Percentiles rank a stretch among this genome's conserved stretches.
These are phyloP conservation scores for Calonectria pteridis DNA, from an alignment of 2,329 filamentous ascomycete genomes.

Conservation along the genomic window DNA sequence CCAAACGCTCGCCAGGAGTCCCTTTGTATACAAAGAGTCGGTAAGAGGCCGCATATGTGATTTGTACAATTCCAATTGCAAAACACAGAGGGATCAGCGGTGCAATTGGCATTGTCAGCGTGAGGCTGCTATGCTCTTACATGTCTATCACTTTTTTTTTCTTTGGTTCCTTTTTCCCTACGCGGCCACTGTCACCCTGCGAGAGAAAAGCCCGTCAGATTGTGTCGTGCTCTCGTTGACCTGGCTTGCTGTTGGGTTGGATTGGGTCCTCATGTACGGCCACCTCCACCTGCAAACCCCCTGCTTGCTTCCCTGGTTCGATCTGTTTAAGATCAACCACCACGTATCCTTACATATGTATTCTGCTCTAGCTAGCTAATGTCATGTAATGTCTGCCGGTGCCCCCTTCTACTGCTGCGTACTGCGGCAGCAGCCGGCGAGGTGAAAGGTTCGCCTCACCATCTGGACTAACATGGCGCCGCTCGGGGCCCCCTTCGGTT, in stretches of 20 bases:
- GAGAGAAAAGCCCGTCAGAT: conserved; percentile 2
- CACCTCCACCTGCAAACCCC: conserved; percentile 21
- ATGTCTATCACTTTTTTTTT: neutral
- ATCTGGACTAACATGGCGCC: neutral
- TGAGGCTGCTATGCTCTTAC: conserved; percentile 3
- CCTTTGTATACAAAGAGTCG: conserved; percentile 15
- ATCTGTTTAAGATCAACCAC: conserved; percentile 26
- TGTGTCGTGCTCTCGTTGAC: neutral
- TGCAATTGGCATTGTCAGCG: neutral
- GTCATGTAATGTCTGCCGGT: conserved; percentile 1
- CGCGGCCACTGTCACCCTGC: neutral
- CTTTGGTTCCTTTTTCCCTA: neutral
- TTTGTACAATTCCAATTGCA: conserved; percentile 4
- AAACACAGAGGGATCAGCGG: neutral
- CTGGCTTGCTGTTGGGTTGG: conserved; percentile 17
- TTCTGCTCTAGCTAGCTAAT: conserved; percentile 11
- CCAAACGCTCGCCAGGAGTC: conserved; percentile 7
- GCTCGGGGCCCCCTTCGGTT: neutral
- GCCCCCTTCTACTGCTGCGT: neutral
- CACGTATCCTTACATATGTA: conserved; percentile 20
- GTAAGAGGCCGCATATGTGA: conserved; percentile 12
- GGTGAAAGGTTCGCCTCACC: neutral
- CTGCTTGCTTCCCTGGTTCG: conserved; percentile 13
- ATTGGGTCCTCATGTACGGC: conserved; percentile 21
- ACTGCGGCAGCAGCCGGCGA: neutral